These are phyloP conservation scores for Aspergillus biplanus DNA, from an alignment of 495 filamentous ascomycete genomes.

Conservation along the genomic window DNA sequence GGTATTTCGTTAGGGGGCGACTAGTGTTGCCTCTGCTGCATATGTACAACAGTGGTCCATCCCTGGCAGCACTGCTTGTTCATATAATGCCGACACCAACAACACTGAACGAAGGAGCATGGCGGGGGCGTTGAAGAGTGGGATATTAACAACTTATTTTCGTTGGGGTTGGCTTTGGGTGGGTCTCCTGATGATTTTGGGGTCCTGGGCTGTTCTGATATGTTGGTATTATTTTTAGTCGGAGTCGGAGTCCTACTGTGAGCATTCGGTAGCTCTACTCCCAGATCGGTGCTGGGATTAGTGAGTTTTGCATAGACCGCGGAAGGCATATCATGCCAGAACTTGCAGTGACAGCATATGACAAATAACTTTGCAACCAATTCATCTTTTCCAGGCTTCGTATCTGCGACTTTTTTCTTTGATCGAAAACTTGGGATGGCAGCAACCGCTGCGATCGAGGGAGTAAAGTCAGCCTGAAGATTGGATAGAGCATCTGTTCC, in stretches of 20 bases:
- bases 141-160: conserved; percentile 4
- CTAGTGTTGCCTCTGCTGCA: conserved; percentile 68
- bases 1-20: background rate
- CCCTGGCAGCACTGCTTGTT: conserved; percentile 71
- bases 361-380: conserved; percentile 76
- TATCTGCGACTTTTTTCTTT: conserved; percentile 23
- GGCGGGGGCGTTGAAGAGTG: conserved; percentile 15
- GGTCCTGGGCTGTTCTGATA: background rate
- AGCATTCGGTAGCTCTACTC: background rate
- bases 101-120: conserved; percentile 67
- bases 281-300: conserved; percentile 2
- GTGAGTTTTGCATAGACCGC: conserved; percentile 65
- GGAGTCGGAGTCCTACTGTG: background rate
- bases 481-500: background rate
- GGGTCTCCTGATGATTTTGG: background rate
- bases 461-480: background rate
- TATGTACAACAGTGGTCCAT: conserved; percentile 70
- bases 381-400: conserved; percentile 37
- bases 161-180: background rate
- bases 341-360: conserved; percentile 79
- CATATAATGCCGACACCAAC: conserved; percentile 81
- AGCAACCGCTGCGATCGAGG: background rate
- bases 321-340: conserved; percentile 80
- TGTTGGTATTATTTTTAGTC: background rate
- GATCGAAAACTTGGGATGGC: background rate